These are phyloP conservation scores for Pisolithus albus DNA, from an alignment of 768 basidiomycete species.

Conservation along the genomic window DNA sequence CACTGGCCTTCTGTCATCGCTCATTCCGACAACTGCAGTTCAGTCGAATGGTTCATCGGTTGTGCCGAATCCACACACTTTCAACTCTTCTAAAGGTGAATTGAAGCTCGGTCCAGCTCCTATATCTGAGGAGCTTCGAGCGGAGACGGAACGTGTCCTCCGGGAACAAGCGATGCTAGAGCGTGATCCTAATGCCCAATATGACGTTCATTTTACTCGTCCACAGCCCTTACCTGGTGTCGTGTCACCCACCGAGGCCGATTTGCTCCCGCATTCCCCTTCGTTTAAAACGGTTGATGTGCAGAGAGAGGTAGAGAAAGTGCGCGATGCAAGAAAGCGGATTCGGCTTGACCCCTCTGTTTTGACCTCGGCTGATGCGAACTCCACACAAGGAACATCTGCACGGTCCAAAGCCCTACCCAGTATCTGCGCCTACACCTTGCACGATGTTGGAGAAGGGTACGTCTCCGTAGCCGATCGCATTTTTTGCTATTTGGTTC, in stretches of 20 bases:
- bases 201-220: constrained; percentile 52
- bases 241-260: constrained; percentile 56
- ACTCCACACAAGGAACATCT: constrained; percentile 51
- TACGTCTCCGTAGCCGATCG: constrained; percentile 31
- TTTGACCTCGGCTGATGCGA: constrained; percentile 49
- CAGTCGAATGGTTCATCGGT: constrained; percentile 37
- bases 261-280: constrained; percentile 75
- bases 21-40: constrained; percentile 53
- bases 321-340: constrained; percentile 86
- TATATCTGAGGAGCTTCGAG: constrained; percentile 68
- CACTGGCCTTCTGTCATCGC: constrained; percentile 74
- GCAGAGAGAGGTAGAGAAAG: constrained; percentile 81
- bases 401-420: constrained; percentile 64
- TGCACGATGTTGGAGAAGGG: constrained; percentile 96
- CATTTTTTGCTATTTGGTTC: constrained; percentile 7
- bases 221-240: constrained; percentile 48
- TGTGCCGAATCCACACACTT: constrained; percentile 58
- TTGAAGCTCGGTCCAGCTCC: constrained; percentile 84
- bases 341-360: constrained; percentile 81
- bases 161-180: constrained; percentile 78
- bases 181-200: constrained; percentile 58
- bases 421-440: constrained; percentile 90
- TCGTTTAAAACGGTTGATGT: constrained; percentile 83
- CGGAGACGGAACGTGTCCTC: constrained; percentile 73
- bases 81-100: constrained; percentile 68